phyloP scores from a whole-genome alignment of 805 yeast genomes.

The Peterozyma toletana region DNA sequence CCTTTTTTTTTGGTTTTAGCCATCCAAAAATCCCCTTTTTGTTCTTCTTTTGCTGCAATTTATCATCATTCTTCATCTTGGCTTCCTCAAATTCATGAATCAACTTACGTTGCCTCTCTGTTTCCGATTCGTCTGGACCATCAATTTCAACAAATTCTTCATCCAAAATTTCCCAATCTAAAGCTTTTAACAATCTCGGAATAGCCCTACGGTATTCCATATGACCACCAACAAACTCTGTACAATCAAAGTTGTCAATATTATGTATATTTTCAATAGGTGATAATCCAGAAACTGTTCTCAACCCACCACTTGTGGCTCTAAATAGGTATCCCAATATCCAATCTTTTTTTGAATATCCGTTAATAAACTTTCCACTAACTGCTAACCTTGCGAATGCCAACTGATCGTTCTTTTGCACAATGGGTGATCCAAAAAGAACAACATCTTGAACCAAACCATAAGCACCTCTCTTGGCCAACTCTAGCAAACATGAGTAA shows the following conservation, averaged over 20 bases:
- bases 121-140: constrained; percentile 87
- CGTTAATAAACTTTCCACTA: constrained; percentile 84
- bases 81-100: constrained; percentile 85
- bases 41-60: constrained; percentile 13
- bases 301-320: constrained; percentile 92
- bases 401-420: constrained; percentile 70
- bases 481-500: constrained; percentile 79
- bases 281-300: constrained; percentile 85
- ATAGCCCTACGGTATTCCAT: constrained; percentile 95
- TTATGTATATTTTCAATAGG: constrained; percentile 58
- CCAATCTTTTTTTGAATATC: constrained; percentile 92
- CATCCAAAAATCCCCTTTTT: constrained; percentile 41
- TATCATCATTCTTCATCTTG: constrained; percentile 45
- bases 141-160: constrained; percentile 95
- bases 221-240: constrained; percentile 86
- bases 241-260: constrained; percentile 81
- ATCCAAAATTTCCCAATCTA: constrained; percentile 76
- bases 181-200: constrained; percentile 64
- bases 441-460: constrained; percentile 88
- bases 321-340: constrained; percentile 89
- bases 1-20: constrained; percentile 41
- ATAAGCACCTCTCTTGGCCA: constrained; percentile 77
- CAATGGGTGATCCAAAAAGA: constrained; percentile 83
- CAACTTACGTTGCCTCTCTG: constrained; percentile 75
- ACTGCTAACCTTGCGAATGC: constrained; percentile 78